Base-by-base conservation (phyloP, 805 yeast species). In the Zygoascus bituminiphila region DNA sequence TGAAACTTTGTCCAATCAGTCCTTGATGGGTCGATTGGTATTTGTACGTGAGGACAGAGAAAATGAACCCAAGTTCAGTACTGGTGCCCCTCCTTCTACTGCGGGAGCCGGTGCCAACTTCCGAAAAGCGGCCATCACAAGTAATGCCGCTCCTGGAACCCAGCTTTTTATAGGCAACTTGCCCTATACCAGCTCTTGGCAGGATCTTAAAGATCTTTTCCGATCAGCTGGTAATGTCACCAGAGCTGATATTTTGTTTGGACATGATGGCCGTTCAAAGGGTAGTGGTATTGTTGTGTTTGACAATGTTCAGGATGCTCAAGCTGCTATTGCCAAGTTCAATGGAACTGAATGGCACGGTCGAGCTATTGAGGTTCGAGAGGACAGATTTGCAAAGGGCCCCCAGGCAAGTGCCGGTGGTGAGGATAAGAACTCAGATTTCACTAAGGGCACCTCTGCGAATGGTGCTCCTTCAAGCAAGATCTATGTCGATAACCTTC, bases 221-320 rank as follows among this genome's bases (percentile, higher is more conserved):
- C 76, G 84, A 56, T 76, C 74, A 42, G 81, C 77, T 51, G 97
- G 96, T 25, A 75, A 71, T 45, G 85, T 89, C n/a, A 70, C 76
- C 20, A 79, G 93, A 47, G 95, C 96, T 1, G 95, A 88, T 62
- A 80, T 89, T 19, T 77, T 78, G 62, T 63, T 70, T 44, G 84
- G 79, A 56, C 72, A 69, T 37, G 72, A 76, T 55, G 94, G 95
- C 22, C 79, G 84, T 57, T 85, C 96, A 5, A 78, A 82, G 65
- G 97, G 97, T 2, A 82, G 78, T 57, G 97, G 96, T 46, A 83
- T 84, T 9, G 95, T 88, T 24, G 75, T 79, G 20, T 88, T 80
- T 62, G 75, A 72, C 47, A 75, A 75, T 6, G 71, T 73, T 12
- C 88, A 79, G 49, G 88, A 78, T 53, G 96, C 94, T 19, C 67